Evolutionary conservation across 139 green algal genomes (phyloP).

Genomic region (Gonium pectorale): DNA sequence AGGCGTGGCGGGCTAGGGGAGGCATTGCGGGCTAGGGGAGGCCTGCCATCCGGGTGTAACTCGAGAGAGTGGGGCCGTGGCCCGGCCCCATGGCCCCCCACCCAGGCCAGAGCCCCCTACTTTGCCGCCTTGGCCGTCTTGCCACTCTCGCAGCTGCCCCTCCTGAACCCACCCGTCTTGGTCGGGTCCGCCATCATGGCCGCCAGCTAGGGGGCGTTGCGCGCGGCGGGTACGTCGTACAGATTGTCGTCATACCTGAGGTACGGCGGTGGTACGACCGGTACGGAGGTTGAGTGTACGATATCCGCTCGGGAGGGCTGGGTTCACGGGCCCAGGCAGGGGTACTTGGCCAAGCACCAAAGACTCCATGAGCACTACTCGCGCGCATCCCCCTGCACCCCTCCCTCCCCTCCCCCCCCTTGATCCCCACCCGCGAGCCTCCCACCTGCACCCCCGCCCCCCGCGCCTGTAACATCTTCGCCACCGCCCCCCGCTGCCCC

Average conservation of each 20-base stretch:
- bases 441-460: neutral
- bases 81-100: no score
- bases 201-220: conserved; percentile 27
- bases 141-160: neutral
- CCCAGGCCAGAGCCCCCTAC: no score
- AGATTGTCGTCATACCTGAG: conserved; percentile 48
- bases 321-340: neutral
- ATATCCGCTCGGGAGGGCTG: neutral
- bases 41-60: no score
- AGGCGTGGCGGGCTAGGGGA: no score
- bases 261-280: neutral
- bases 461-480: neutral
- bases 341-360: neutral
- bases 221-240: conserved; percentile 34
- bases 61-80: no score
- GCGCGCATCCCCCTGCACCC: neutral
- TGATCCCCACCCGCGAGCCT: neutral
- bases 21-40: no score
- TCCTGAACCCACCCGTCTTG: conserved; percentile 17
- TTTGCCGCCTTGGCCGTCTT: no score
- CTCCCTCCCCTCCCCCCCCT: neutral
- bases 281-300: neutral
- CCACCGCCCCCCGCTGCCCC: neutral
- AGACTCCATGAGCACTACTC: neutral
- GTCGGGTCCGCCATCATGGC: conserved; percentile 17